A percentile compares a stretch with the other conserved stretches of the same genome.
Evolutionary conservation across 805 yeast species (phyloP).

Genomic region (Barnettozyma sp.): DNA sequence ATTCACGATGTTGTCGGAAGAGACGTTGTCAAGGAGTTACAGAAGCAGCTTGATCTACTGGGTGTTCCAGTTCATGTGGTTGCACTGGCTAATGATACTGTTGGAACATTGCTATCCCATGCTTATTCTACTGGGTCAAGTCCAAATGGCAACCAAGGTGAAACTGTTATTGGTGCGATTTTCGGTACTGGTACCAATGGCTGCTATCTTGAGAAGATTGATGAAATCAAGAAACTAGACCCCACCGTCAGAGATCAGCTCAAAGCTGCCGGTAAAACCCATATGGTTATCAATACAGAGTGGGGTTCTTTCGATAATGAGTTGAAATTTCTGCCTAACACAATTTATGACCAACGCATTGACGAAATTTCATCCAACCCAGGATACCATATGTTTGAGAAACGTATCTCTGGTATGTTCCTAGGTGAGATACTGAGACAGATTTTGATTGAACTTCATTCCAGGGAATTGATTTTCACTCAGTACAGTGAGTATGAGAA

Average conservation of each 20-base stretch:
- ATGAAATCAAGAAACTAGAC: slow-evolving; percentile 68
- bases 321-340: slow-evolving; percentile 64
- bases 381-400: slow-evolving; percentile 88
- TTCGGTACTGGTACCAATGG: slow-evolving; percentile 99
- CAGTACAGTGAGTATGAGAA: slow-evolving; percentile 39
- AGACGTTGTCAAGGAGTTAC: slow-evolving; percentile 73
- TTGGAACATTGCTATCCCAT: slow-evolving; percentile 85
- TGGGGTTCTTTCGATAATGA: slow-evolving; percentile 97
- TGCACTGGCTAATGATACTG: slow-evolving; percentile 94
- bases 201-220: slow-evolving; percentile 77
- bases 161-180: slow-evolving; percentile 81
- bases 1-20: slow-evolving; percentile 78
- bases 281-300: slow-evolving; percentile 91
- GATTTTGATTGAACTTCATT: slow-evolving; percentile 60
- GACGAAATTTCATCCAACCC: slow-evolving; percentile 73
- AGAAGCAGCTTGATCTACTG: slow-evolving; percentile 54
- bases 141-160: slow-evolving; percentile 55
- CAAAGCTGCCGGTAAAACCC: slow-evolving; percentile 39
- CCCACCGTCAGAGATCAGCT: slow-evolving; percentile 34
- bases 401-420: slow-evolving; percentile 88
- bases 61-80: slow-evolving; percentile 64
- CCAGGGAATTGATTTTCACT: slow-evolving; percentile 48
- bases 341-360: slow-evolving; percentile 67
- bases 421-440: slow-evolving; percentile 84
- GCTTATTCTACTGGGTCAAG: slow-evolving; percentile 62